Evolutionary conservation across 2,329 filamentous ascomycete genomes (phyloP).

Genomic region (Ambrosiella xylebori): DNA sequence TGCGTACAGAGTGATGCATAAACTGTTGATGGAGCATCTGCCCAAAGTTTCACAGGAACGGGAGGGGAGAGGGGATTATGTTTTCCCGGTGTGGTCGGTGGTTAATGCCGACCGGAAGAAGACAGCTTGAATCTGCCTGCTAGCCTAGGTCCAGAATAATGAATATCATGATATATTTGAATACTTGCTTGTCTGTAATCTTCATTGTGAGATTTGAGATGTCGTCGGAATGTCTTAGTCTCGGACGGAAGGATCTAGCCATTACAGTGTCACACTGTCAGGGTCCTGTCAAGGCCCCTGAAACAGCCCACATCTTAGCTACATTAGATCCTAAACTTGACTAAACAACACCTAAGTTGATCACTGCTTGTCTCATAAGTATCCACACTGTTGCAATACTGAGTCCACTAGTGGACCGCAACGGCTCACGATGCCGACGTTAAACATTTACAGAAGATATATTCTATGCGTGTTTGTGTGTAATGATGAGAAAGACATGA

Average conservation of each 20-base stretch:
- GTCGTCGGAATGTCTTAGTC: too few relatives aligned
- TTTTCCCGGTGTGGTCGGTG: slow-evolving; percentile 32
- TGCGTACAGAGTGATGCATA: slow-evolving; percentile 36
- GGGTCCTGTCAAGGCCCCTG: background rate
- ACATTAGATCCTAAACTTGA: too few relatives aligned
- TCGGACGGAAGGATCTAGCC: too few relatives aligned
- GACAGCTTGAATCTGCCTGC: background rate
- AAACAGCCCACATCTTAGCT: background rate
- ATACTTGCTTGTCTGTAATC: background rate
- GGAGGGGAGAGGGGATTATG: slow-evolving; percentile 24
- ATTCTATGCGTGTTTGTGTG: too few relatives aligned
- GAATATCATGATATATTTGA: background rate
- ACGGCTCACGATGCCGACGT: too few relatives aligned
- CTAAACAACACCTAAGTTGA: too few relatives aligned
- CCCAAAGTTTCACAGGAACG: slow-evolving; percentile 27
- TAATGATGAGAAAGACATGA: too few relatives aligned
- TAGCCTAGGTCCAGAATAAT: background rate
- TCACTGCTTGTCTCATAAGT: too few relatives aligned
- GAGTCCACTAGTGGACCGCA: too few relatives aligned
- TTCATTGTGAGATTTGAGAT: background rate
- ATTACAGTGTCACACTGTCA: background rate
- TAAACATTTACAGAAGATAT: too few relatives aligned
- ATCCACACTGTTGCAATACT: too few relatives aligned
- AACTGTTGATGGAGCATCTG: slow-evolving; percentile 27
- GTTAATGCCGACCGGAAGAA: slow-evolving; percentile 9